These are phyloP conservation scores for Tylopilus sp. DNA, from an alignment of 1,284 basidiomycete species.

Conservation along the genomic window DNA sequence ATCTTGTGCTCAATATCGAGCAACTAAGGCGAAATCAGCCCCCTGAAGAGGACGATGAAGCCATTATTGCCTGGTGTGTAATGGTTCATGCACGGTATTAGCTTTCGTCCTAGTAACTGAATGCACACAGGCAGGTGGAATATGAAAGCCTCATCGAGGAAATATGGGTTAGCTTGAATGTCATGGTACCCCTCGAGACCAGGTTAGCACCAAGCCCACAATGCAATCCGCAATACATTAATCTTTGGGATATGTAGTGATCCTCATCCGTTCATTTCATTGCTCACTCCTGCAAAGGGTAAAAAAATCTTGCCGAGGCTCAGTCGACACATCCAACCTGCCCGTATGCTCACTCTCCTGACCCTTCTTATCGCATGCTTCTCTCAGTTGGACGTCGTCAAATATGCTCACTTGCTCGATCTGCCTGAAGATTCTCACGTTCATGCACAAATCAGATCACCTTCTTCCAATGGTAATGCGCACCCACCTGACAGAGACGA, in stretches of 20 bases:
- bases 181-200: constrained; percentile 89
- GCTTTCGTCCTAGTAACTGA: background rate
- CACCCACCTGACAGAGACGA: constrained; percentile 57
- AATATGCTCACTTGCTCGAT: constrained; percentile 71
- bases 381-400: constrained; percentile 88
- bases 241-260: constrained; percentile 48
- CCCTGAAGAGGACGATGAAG: constrained; percentile 55
- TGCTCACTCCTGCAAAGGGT: constrained; percentile 88
- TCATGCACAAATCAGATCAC: constrained; percentile 22
- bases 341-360: constrained; percentile 83
- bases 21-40: constrained; percentile 84
- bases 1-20: constrained; percentile 82
- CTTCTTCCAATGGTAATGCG: constrained; percentile 19
- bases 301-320: constrained; percentile 90
- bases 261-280: constrained; percentile 95
- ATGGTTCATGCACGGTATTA: background rate
- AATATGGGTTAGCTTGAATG: constrained; percentile 81
- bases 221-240: constrained; percentile 1
- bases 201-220: constrained; percentile 49
- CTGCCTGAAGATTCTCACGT: constrained; percentile 52
- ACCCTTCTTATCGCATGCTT: constrained; percentile 95
- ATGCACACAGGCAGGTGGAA: constrained; percentile 50
- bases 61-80: constrained; percentile 54
- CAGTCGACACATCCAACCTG: constrained; percentile 78
- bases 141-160: constrained; percentile 66